phyloP scores from a whole-genome alignment of 441 rosid genomes.

The Bocquillonia castaneifolia region DNA sequence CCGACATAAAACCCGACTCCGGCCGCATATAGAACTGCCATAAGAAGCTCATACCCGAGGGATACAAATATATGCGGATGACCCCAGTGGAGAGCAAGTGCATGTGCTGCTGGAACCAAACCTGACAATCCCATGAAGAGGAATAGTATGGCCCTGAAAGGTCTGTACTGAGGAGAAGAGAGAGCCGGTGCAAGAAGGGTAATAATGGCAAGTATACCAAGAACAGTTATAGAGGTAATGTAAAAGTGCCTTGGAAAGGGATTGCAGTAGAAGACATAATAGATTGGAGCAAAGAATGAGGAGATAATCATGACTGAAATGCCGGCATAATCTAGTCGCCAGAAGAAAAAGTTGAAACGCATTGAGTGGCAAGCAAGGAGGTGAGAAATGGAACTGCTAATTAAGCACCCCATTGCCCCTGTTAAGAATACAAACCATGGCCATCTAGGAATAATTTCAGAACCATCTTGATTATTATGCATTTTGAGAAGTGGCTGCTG shows the following conservation, averaged over 20 bases:
- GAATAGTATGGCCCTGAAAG: conserved; percentile 67
- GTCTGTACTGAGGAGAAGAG: conserved; percentile 51
- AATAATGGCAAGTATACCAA: conserved; percentile 57
- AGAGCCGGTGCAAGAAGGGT: conserved; percentile 68
- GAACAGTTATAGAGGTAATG: conserved; percentile 52
- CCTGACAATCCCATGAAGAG: conserved; percentile 81
- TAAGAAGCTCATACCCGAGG: conserved; percentile 55
- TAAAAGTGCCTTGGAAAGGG: conserved; percentile 51
- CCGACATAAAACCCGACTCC: conserved; percentile 63
- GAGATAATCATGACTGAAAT: conserved; percentile 78
- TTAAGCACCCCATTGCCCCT: conserved; percentile 78
- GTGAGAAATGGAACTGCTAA: conserved; percentile 86
- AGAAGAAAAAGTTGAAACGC: conserved; percentile 67
- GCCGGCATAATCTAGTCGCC: conserved; percentile 95
- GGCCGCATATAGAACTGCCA: conserved; percentile 47
- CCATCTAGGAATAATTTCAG: conserved; percentile 54
- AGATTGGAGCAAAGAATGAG: conserved; percentile 82
- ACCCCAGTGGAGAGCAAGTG: conserved; percentile 53
- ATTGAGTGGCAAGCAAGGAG: conserved; percentile 86
- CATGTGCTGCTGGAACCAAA: conserved; percentile 69
- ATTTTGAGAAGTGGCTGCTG: conserved; percentile 23
- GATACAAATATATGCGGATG: conserved; percentile 51
- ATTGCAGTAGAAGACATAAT: conserved; percentile 69
- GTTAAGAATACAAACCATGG: conserved; percentile 81
- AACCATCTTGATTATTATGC: conserved; percentile 21